Percentiles rank a stretch among this genome's conserved stretches.
Conservation (phyloP, 2,329 filamentous ascomycete species). For the Hypoxylon sp. region DNA sequence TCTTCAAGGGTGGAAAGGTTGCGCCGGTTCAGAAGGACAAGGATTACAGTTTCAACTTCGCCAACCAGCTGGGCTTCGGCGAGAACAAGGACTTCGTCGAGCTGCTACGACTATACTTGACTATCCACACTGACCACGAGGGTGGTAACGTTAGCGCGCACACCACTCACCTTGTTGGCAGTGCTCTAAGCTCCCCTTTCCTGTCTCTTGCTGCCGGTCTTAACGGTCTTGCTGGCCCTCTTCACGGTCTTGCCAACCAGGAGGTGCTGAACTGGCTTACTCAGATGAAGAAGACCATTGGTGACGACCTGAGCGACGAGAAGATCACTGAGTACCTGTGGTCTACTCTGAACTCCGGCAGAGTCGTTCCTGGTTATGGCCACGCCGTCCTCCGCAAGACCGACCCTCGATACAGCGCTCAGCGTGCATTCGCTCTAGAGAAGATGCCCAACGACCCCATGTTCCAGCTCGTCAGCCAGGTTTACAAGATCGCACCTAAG, state of each 20-base stretch:
- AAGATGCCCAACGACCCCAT: constrained; percentile 97
- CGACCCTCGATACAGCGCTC: constrained; percentile 97
- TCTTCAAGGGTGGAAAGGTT: constrained; percentile 99
- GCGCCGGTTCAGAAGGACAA: constrained; percentile 96
- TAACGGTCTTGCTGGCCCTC: constrained; percentile 97
- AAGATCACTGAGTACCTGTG: constrained; percentile 99
- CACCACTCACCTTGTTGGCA: constrained; percentile 98
- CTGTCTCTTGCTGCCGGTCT: constrained; percentile 96
- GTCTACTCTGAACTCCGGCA: constrained; percentile 94
- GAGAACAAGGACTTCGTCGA: constrained; percentile 97
- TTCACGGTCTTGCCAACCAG: constrained; percentile 99
- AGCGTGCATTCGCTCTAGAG: constrained; percentile 95
- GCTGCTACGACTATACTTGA: constrained; percentile 98
- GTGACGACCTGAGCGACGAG: constrained; percentile 95
- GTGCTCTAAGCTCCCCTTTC: constrained; percentile 96
- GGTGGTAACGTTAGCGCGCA: constrained; percentile 98
- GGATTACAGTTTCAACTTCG: constrained; percentile 99
- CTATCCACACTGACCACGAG: constrained; percentile 99
- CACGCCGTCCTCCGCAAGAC: constrained; percentile 99
- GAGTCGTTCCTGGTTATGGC: constrained; percentile 97
- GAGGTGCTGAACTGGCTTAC: constrained; percentile 99
- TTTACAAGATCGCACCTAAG: constrained; percentile 99
- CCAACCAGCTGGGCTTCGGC: constrained; percentile 98
- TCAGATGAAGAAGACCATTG: constrained; percentile 97
- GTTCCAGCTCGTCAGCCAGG: constrained; percentile 99